phyloP scores from a whole-genome alignment of 257 asterid species.

The Penstemon newberryi region DNA sequence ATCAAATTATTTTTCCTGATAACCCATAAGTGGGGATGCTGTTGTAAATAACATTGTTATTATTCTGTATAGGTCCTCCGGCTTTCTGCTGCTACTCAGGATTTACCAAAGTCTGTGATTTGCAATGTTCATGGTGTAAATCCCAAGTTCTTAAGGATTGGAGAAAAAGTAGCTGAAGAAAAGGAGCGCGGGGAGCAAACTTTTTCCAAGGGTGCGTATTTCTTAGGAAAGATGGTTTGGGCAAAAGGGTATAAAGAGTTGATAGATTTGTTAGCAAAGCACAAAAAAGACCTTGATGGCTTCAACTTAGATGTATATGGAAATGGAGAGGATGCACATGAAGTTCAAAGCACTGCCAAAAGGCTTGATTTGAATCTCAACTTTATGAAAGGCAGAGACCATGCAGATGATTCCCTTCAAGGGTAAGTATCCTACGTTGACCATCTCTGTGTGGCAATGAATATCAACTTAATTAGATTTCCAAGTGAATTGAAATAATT shows the following conservation, averaged over 20 bases:
- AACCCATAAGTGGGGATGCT: background rate
- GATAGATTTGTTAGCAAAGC: conserved; percentile 81
- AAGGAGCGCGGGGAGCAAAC: conserved; percentile 73
- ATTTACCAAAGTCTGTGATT: conserved; percentile 74
- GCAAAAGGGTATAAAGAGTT: conserved; percentile 96
- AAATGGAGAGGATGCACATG: conserved; percentile 95
- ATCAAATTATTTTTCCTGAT: background rate
- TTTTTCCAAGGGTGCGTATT: conserved; percentile 94
- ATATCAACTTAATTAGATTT: background rate
- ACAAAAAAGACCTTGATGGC: conserved; percentile 72
- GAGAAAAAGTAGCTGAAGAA: conserved; percentile 83
- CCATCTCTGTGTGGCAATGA: conserved; percentile 3
- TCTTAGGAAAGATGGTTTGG: conserved; percentile 99
- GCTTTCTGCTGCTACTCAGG: conserved; percentile 97
- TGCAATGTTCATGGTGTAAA: conserved; percentile 99
- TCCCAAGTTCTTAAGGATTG: conserved; percentile 83
- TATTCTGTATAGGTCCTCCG: conserved; percentile 72
- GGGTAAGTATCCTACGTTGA: conserved; percentile 50
- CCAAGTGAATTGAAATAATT: background rate
- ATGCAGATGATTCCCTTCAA: conserved; percentile 89
- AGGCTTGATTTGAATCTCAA: conserved; percentile 76
- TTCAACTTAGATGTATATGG: conserved; percentile 94
- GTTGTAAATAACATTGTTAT: conserved; percentile 10
- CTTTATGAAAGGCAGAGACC: conserved; percentile 97
- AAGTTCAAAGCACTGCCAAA: conserved; percentile 84